Conservation (phyloP, 1,139 yeast genomes). For the Sugiyamaella paludigena region DNA sequence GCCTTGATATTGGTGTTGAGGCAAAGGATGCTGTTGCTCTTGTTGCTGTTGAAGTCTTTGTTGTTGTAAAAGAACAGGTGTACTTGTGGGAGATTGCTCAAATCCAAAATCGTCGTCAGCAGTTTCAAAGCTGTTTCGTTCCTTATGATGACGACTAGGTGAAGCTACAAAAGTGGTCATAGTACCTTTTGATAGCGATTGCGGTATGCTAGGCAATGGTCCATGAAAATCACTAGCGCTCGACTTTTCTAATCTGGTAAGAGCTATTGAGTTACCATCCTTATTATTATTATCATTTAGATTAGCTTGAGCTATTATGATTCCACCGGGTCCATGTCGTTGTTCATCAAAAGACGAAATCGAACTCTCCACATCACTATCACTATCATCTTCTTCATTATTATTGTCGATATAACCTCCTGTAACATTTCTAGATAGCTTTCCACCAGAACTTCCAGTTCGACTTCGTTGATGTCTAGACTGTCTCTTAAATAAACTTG, state of each 20-base stretch:
- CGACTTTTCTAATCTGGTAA: slow-evolving; percentile 1
- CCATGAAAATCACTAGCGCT: neutral
- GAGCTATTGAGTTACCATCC: slow-evolving; percentile 2
- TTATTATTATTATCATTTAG: too few species aligned
- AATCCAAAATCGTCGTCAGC: slow-evolving; percentile 1
- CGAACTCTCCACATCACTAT: slow-evolving; percentile 11
- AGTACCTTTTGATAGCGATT: neutral
- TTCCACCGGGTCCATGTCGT: neutral
- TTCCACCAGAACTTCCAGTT: slow-evolving; percentile 4
- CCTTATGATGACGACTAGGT: neutral
- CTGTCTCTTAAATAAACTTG: neutral
- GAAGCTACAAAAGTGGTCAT: slow-evolving; percentile 2
- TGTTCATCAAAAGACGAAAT: slow-evolving; percentile 1
- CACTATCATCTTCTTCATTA: slow-evolving; percentile 3
- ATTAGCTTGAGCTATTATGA: too few species aligned
- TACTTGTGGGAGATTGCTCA: slow-evolving; percentile 6
- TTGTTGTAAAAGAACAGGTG: slow-evolving; percentile 7
- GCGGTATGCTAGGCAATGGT: neutral
- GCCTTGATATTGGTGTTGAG: slow-evolving; percentile 46
- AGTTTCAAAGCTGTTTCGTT: too few species aligned
- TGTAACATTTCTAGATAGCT: neutral
- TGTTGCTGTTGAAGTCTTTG: slow-evolving; percentile 4
- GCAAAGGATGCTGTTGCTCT: slow-evolving; percentile 45
- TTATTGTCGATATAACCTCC: slow-evolving; percentile 8
- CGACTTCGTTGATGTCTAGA: neutral